A percentile compares a stretch with the other conserved stretches of the same genome.
These are phyloP conservation scores for Akanthomyces dipterigenus DNA, from an alignment of 2,329 filamentous ascomycete species.

Conservation along the genomic window DNA sequence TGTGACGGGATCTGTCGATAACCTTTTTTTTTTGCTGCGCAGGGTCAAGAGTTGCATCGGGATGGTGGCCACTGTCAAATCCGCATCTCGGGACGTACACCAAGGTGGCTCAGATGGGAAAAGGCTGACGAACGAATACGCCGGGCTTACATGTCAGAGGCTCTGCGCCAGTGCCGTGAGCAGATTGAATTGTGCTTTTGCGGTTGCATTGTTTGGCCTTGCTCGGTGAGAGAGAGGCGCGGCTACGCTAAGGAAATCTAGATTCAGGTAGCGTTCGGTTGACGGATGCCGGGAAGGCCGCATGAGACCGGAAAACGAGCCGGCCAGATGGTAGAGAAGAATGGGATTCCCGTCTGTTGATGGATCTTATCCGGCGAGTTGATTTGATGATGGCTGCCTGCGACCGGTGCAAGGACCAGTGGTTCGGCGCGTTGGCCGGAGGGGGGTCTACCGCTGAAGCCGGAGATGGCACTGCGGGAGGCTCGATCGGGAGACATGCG, in stretches of 20 bases:
- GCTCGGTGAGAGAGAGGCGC: background rate
- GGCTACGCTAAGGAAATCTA: background rate
- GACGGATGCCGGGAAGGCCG: background rate
- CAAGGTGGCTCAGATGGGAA: constrained; percentile 1
- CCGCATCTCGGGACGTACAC: background rate
- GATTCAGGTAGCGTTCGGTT: background rate
- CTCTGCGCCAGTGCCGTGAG: background rate
- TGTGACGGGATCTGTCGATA: constrained; percentile 5
- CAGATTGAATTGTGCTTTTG: background rate
- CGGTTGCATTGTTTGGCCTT: background rate
- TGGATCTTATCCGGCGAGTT: background rate
- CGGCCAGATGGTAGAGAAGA: background rate
- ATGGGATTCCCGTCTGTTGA: background rate
- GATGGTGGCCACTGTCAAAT: background rate
- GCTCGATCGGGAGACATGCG: background rate
- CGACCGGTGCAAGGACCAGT: background rate
- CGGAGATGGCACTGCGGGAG: background rate
- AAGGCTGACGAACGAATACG: background rate
- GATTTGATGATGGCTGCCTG: too few species aligned
- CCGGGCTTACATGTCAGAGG: background rate
- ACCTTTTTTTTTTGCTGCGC: background rate
- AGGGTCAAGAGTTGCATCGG: background rate
- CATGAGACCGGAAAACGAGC: background rate
- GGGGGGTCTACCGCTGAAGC: background rate
- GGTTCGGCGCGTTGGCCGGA: background rate